A percentile compares a stretch with the other conserved stretches of the same genome.
Evolutionary conservation across 495 filamentous ascomycete species (phyloP).

Genomic region (Penicillium waksmanii): DNA sequence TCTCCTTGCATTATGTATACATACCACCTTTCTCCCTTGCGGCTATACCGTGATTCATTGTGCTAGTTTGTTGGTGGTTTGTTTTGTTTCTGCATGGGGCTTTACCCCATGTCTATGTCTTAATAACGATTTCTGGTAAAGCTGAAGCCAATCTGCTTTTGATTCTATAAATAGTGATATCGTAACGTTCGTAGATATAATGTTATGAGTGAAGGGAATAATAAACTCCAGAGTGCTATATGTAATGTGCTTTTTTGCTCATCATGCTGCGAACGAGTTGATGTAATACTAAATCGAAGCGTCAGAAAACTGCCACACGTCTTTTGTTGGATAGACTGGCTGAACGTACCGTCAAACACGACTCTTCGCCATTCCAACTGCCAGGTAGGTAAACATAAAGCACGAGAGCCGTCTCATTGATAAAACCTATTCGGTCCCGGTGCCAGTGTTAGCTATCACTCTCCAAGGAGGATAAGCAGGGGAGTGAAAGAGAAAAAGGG

Average conservation of each 20-base stretch:
- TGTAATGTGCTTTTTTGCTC: no score
- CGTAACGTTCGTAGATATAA: slow-evolving; percentile 2
- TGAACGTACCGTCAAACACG: slow-evolving; percentile 73
- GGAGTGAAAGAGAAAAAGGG: not conserved
- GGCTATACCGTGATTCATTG: slow-evolving; percentile 16
- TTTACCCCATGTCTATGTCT: slow-evolving; percentile 20
- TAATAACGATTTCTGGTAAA: slow-evolving; percentile 31
- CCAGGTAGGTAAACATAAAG: slow-evolving; percentile 89
- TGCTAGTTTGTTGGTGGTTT: slow-evolving; percentile 9
- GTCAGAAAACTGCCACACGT: not conserved
- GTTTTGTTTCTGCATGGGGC: slow-evolving; percentile 16
- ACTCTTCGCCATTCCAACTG: slow-evolving; percentile 69
- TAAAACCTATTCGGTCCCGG: slow-evolving; percentile 50
- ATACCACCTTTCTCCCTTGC: slow-evolving; percentile 26
- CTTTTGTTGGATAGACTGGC: not conserved
- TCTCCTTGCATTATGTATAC: slow-evolving; percentile 36
- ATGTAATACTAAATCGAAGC: slow-evolving; percentile 60
- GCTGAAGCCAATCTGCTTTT: not conserved
- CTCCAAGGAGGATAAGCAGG: not conserved
- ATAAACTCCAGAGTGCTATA: no score
- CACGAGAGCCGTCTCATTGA: slow-evolving; percentile 81
- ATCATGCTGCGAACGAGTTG: slow-evolving; percentile 52
- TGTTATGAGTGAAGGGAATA: not conserved
- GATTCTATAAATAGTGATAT: not conserved
- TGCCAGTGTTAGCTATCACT: not conserved